A percentile compares a stretch with the other conserved stretches of the same genome.
Conservation (phyloP, 495 filamentous ascomycete species). For the Penicillium goetzii region DNA sequence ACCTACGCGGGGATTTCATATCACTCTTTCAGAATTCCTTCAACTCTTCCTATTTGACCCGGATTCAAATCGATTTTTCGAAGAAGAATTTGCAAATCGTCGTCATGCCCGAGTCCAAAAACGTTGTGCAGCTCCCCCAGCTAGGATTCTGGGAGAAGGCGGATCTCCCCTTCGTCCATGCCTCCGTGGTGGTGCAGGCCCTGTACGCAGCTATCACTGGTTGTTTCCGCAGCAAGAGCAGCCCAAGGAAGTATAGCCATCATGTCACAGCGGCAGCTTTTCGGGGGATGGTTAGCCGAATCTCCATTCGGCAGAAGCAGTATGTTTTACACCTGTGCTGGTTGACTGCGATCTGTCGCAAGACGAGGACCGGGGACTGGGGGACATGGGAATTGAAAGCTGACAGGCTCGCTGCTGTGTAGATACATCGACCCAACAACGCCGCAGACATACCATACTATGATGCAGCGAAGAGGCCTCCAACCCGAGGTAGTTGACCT, state of each 20-base stretch:
- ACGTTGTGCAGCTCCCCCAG: constrained; percentile 24
- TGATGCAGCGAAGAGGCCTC: constrained; percentile 50
- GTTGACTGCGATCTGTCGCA: background rate
- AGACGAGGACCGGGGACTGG: background rate
- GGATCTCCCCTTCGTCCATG: constrained; percentile 29
- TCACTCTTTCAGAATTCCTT: background rate
- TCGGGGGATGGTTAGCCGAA: constrained; percentile 27
- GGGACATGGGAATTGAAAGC: background rate
- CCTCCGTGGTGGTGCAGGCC: constrained; percentile 26
- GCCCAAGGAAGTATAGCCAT: constrained; percentile 35
- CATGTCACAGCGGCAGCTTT: constrained; percentile 40
- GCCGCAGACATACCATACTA: constrained; percentile 47
- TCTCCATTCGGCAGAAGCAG: constrained; percentile 40
- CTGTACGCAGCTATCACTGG: constrained; percentile 40
- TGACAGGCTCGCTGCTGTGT: background rate
- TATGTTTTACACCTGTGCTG: constrained; percentile 23
- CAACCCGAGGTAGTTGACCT: constrained; percentile 53
- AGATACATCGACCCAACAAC: constrained; percentile 45
- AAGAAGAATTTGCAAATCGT: background rate
- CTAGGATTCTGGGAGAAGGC: constrained; percentile 46
- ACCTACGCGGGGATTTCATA: background rate
- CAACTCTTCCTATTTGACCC: background rate
- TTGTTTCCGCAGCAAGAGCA: constrained; percentile 42
- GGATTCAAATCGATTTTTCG: background rate
- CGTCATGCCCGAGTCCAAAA: constrained; percentile 15